Base-by-base conservation (phyloP, 2,329 filamentous ascomycete species). In the Colletotrichum sp. region DNA sequence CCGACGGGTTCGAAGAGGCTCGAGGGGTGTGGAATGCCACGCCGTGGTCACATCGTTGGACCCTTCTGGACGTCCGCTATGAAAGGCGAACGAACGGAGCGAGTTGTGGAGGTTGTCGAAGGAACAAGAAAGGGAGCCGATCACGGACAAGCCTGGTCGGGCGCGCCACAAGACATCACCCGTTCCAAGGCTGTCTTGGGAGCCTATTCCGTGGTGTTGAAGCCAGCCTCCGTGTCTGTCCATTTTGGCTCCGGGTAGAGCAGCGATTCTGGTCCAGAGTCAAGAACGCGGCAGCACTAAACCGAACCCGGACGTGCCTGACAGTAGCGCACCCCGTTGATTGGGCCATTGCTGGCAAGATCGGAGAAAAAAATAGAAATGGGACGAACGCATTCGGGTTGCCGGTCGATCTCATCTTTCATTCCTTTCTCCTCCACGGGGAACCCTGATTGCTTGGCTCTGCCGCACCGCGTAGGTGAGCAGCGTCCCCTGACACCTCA, bases 381-480 rank as follows among this genome's bases (percentile, higher is more conserved):
- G 26, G n/a, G 34, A 76, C 64, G 64, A 64, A 76, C 57, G 44
- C 57, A 44, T 62, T 68, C 57, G 57, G 62, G 24, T 28, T 68
- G 49, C 62, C 62, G 36, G 49, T 62, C 39, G 52, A 64, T 64
- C 63, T 30, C 24, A 49, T 62, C 52, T 13, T 32, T 21, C 69
- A 72, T 68, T 64, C 64, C 15, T 57, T 30, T 32, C 62, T 16
- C 24, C 21, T 57, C 59, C 66, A 62, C 52, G 68, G 67, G 44
- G 32, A 64, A 64, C 32, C 26, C 39, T 60, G 34, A 30, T 24
- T 49, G 24, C 34, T 76, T 76, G 74, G 74, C 74, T 69, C 8
- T 69, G 36, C 65, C 65, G 70, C 73, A 73, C 64, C 64, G 60
- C 21, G 44, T 16, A 68, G 74, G 57, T 74, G 71, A 69, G 68